Percentiles rank a stretch among this genome's conserved stretches.
These are phyloP conservation scores for Salvia splendens DNA, from an alignment of 257 asterid species.

Conservation along the genomic window DNA sequence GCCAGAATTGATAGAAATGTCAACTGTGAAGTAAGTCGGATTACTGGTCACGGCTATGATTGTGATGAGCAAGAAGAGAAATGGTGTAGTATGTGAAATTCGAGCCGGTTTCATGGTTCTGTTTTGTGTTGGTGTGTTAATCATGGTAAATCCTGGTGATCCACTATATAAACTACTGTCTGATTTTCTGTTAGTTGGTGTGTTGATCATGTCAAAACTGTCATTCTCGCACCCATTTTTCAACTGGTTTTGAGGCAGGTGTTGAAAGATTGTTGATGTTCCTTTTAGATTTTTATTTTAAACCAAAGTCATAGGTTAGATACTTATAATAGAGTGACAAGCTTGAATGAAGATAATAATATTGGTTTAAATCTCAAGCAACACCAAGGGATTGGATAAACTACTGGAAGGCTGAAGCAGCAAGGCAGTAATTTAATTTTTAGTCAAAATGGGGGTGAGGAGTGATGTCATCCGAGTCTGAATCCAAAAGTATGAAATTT, in stretches of 20 bases:
- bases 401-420: too few species aligned
- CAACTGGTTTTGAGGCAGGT: background rate
- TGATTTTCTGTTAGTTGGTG: background rate
- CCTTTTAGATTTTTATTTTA: background rate
- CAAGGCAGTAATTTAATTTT: too few species aligned
- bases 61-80: constrained; percentile 23
- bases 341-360: too few species aligned
- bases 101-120: background rate
- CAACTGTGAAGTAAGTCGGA: constrained; percentile 22
- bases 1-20: constrained; percentile 44
- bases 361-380: too few species aligned
- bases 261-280: background rate
- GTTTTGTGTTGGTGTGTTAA: background rate
- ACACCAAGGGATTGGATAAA: too few species aligned
- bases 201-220: background rate
- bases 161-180: background rate
- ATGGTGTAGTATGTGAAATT: constrained; percentile 14
- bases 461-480: too few species aligned
- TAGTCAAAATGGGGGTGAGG: too few species aligned
- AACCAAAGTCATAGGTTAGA: background rate
- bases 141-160: background rate
- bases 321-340: too few species aligned
- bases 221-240: background rate
- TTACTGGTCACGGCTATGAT: background rate
- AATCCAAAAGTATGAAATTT: too few species aligned